These are phyloP conservation scores for Nicotiana otophora DNA, from an alignment of 257 asterid genomes.

Conservation along the genomic window DNA sequence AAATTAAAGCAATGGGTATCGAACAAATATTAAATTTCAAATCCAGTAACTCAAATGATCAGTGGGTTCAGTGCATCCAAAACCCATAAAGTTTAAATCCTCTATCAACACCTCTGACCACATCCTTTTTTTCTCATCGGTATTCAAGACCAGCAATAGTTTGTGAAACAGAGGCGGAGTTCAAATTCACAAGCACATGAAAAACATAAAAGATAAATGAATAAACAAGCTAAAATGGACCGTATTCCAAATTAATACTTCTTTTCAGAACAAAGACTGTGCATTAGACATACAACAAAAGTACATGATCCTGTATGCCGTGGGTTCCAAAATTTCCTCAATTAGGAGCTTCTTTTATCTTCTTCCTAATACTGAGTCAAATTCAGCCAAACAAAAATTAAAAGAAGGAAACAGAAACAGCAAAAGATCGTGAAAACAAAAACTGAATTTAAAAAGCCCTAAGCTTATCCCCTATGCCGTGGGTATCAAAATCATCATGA, in stretches of 20 bases:
- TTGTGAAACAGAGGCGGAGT: background rate
- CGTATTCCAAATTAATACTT: background rate
- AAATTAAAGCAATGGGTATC: no score
- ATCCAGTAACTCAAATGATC: no score
- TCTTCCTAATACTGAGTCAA: constrained; percentile 4
- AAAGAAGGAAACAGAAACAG: background rate
- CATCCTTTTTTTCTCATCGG: background rate
- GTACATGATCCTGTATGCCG: background rate
- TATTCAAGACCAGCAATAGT: background rate
- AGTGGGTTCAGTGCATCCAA: no score
- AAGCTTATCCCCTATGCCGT: background rate
- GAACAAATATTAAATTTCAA: no score
- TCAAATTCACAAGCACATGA: background rate
- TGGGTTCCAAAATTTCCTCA: background rate
- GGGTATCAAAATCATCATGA: background rate
- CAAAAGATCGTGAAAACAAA: background rate
- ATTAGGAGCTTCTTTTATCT: constrained; percentile 1
- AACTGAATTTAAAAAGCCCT: background rate
- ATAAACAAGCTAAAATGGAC: background rate
- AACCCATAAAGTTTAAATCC: no score
- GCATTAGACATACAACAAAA: background rate
- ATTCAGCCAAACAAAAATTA: background rate
- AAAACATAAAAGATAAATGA: background rate
- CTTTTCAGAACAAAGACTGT: background rate
- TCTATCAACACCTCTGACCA: no score